Percentiles rank a stretch among this genome's conserved stretches.
These are phyloP conservation scores for Fusarium sp. DNA, from an alignment of 2,329 filamentous ascomycete species.

Conservation along the genomic window DNA sequence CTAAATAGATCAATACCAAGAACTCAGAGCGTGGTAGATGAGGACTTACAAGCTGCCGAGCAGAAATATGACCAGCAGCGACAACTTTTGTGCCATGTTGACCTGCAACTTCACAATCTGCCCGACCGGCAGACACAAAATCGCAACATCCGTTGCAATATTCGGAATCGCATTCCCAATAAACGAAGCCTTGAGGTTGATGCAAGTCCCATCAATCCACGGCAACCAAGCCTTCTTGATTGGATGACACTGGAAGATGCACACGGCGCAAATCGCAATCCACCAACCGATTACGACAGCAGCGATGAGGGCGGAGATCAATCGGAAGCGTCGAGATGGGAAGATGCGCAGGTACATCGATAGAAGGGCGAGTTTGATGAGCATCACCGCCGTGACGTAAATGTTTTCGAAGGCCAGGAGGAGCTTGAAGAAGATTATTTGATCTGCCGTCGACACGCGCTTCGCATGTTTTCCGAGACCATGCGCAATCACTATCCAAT, in stretches of 20 bases:
- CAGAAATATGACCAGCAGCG: conserved; percentile 26
- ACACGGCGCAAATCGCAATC: conserved; percentile 31
- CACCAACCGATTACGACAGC: conserved; percentile 20
- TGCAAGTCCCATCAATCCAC: conserved; percentile 15
- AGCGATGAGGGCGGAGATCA: conserved; percentile 12
- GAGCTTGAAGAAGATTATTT: conserved; percentile 20
- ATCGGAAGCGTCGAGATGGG: conserved; percentile 14
- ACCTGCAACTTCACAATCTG: conserved; percentile 29
- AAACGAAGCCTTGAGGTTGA: conserved; percentile 30
- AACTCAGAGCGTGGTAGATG: rapidly evolving
- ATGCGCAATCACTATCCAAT: conserved; percentile 21
- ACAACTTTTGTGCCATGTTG: conserved; percentile 26
- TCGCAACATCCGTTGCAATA: conserved; percentile 24
- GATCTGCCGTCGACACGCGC: not conserved
- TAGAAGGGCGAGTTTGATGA: conserved; percentile 28
- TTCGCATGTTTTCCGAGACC: conserved; percentile 22
- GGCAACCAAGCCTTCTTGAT: conserved; percentile 29
- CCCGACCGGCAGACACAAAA: conserved; percentile 17
- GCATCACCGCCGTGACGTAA: conserved; percentile 28
- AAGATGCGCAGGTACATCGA: conserved; percentile 34
- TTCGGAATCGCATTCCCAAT: conserved; percentile 33
- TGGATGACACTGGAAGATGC: conserved; percentile 28
- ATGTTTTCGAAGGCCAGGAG: conserved; percentile 32
- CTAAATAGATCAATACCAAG: not conserved
- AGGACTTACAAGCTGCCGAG: conserved; percentile 32